Base-by-base conservation (phyloP, 1,139 yeast species). In the Saccharomyces hybrid region DNA sequence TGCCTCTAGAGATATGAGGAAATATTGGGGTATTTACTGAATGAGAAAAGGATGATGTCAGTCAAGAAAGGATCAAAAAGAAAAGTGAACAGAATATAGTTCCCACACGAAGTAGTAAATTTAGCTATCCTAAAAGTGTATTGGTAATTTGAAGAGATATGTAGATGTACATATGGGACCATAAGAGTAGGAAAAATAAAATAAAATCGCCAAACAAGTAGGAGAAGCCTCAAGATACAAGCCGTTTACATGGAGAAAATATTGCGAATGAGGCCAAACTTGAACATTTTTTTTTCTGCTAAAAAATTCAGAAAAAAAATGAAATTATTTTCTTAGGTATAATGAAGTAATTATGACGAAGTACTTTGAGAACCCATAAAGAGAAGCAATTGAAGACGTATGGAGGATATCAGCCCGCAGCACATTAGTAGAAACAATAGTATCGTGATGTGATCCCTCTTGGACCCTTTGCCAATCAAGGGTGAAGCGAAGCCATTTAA, bases 11-110 rank as follows among this genome's bases (percentile, higher is more conserved):
- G 16, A 32, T 28, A 25, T 13, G 32, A 14, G 20, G 47, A 27
- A 41, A 73, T 73, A 8, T 59, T 25, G 48, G 23, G 27, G 25
- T 48, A 27, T 48, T 20, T 13, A 41, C 8, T 4, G n/a, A 31
- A 38, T 30, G 42, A 20, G 28, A 11, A 44, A 9, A 42, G 25
- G 27, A 16, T n/a, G 5, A 2, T 41, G 30, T 38, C 25, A 38
- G 25, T 16, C 25, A 20, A 16, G 25, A 38, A 38, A 16, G 8
- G 44, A 11, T 13, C 26, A 38, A 16, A 38, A 20, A 38, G 14
- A 34, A 34, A 34, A 34, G 23, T 8, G 16, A 34, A 34, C 7
- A 34, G 14, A 9, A 38, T 16, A 31, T 44, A 13, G 50, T 23
- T 26, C 8, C 8, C 8, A 26, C 9, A 26, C 28, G 28, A 26